Percentiles rank a stretch among this genome's conserved stretches.
These are phyloP conservation scores for Tillandsia fasciculata DNA, from an alignment of 176 grass and related monocot genomes.

Conservation along the genomic window DNA sequence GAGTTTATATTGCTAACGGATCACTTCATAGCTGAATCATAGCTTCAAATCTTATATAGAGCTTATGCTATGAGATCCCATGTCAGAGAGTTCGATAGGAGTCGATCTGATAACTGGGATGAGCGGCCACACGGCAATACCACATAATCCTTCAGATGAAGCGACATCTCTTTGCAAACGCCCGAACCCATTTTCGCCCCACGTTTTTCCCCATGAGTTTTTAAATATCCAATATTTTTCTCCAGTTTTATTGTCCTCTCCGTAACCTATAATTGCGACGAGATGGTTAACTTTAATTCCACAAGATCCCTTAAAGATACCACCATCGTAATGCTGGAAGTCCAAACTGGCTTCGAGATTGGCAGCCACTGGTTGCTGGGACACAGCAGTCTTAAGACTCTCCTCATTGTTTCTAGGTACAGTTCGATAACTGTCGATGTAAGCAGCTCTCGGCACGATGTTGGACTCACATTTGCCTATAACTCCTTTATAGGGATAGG, in stretches of 20 bases:
- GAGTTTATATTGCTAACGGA: too few relatives aligned
- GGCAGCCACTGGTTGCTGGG: slow-evolving; percentile 41
- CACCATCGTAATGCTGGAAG: slow-evolving; percentile 37
- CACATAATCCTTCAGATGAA: slow-evolving; percentile 26
- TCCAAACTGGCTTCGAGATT: slow-evolving; percentile 7
- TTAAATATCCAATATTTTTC: slow-evolving; percentile 38
- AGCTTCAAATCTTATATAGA: too few relatives aligned
- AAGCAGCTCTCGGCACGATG: background rate
- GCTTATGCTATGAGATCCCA: too few relatives aligned
- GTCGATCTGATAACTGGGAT: slow-evolving; percentile 16
- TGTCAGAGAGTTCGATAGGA: too few relatives aligned
- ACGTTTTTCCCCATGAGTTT: slow-evolving; percentile 41
- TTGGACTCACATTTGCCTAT: slow-evolving; percentile 17
- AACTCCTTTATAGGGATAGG: slow-evolving; percentile 23
- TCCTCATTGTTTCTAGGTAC: slow-evolving; percentile 16
- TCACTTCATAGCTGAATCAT: too few relatives aligned
- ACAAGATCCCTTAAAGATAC: slow-evolving; percentile 29
- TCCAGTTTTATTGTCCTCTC: slow-evolving; percentile 10
- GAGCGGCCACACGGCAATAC: slow-evolving; percentile 16
- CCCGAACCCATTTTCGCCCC: slow-evolving; percentile 36
- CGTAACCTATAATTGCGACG: slow-evolving; percentile 33
- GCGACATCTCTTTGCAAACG: slow-evolving; percentile 28
- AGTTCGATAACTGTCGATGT: background rate
- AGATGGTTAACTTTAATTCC: slow-evolving; percentile 27
- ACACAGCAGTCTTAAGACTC: slow-evolving; percentile 23